These are phyloP conservation scores for Trametes sp. DNA, from an alignment of 1,284 basidiomycete species.

Conservation along the genomic window DNA sequence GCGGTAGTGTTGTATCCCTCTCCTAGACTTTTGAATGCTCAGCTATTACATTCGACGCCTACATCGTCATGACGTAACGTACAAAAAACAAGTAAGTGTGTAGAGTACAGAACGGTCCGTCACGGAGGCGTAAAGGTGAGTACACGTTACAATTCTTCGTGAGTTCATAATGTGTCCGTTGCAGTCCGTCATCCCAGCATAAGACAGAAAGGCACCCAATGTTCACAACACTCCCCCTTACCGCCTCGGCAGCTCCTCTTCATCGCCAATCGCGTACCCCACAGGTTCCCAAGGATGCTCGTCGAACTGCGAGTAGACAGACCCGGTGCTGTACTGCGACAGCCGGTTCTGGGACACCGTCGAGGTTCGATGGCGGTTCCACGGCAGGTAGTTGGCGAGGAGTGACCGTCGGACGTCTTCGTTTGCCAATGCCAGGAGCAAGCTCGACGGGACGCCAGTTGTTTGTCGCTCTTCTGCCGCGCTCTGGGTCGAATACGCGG, in stretches of 20 bases:
- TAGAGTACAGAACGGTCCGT: constrained; percentile 16
- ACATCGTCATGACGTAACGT: constrained; percentile 7
- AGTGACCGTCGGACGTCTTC: constrained; percentile 36
- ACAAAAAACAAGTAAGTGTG: background rate
- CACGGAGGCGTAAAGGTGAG: constrained; percentile 13
- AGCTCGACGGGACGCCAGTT: constrained; percentile 35
- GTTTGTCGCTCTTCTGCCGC: constrained; percentile 40
- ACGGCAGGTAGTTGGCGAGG: constrained; percentile 37
- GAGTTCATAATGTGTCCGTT: constrained; percentile 16
- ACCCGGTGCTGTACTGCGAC: constrained; percentile 41
- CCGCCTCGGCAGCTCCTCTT: constrained; percentile 27
- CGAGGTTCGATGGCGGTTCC: constrained; percentile 31
- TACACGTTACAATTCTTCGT: constrained; percentile 12
- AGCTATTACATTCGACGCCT: constrained; percentile 5
- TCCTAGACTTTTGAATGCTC: constrained; percentile 1
- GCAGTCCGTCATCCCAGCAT: constrained; percentile 14
- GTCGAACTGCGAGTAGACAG: constrained; percentile 38
- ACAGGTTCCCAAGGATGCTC: constrained; percentile 32
- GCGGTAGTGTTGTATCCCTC: constrained; percentile 43
- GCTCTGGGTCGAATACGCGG: constrained; percentile 44
- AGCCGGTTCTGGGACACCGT: constrained; percentile 38
- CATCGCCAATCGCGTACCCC: constrained; percentile 34
- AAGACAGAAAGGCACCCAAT: constrained; percentile 2
- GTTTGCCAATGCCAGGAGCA: constrained; percentile 36
- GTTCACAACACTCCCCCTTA: background rate